Evolutionary conservation across 441 rosid species (phyloP).

Genomic region (Populus hybrid): DNA sequence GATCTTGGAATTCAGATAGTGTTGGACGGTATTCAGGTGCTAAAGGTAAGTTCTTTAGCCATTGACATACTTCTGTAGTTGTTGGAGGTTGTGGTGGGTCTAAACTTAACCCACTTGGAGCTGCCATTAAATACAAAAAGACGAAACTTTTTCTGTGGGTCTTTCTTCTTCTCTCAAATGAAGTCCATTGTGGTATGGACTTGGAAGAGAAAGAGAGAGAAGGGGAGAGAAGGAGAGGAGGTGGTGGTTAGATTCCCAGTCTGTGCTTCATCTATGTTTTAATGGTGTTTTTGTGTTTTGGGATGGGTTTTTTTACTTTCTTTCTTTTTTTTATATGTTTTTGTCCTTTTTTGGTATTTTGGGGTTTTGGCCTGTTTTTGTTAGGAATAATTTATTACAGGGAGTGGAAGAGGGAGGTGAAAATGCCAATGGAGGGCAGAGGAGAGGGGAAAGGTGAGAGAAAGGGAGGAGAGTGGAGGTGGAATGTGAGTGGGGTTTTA

Average conservation of each 20-base stretch:
- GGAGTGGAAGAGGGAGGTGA: conserved; percentile 7
- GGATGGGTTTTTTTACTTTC: conserved; percentile 1
- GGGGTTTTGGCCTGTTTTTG: conserved; percentile 16
- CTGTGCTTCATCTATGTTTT: conserved; percentile 11
- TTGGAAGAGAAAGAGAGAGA: conserved; percentile 16
- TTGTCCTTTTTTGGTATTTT: neutral
- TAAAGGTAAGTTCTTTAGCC: conserved; percentile 85
- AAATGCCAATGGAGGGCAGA: conserved; percentile 12
- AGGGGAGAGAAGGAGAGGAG: conserved; percentile 8
- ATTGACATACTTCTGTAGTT: conserved; percentile 64
- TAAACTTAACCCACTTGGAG: conserved; percentile 26
- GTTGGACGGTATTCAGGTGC: conserved; percentile 96
- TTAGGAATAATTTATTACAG: conserved; percentile 3
- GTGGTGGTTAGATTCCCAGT: conserved; percentile 21
- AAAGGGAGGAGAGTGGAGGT: neutral
- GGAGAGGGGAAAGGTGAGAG: conserved; percentile 4
- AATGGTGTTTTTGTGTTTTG: neutral
- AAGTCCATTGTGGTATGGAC: conserved; percentile 29
- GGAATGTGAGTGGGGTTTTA: conserved; percentile 25
- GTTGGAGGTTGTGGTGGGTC: conserved; percentile 25
- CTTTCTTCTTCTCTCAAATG: conserved; percentile 15
- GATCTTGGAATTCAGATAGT: conserved; percentile 93
- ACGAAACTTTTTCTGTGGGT: neutral
- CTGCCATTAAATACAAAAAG: conserved; percentile 30
- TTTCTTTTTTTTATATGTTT: neutral